Conservation (phyloP, 176 grass and related monocot genomes). For the Hordeum marinum region DNA sequence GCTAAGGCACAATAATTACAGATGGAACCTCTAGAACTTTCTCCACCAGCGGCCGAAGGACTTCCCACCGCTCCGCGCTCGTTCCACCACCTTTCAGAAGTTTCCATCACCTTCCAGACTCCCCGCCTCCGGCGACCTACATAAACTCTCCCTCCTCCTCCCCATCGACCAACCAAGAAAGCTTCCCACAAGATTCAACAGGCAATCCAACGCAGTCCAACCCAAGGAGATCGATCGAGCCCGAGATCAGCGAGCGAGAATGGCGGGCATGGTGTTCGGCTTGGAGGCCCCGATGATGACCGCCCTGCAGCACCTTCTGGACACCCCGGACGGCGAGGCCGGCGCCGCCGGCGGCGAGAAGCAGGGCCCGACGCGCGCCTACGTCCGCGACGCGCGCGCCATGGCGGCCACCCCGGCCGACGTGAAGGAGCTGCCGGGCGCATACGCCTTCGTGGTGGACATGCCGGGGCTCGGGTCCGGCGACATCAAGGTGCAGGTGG, state of each 20-base stretch:
- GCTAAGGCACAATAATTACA: too few species aligned
- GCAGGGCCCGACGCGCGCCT: constrained; percentile 41
- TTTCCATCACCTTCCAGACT: constrained; percentile 40
- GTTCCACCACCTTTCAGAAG: too few species aligned
- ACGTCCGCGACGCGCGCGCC: constrained; percentile 70
- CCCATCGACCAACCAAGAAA: neutral
- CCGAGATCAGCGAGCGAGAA: constrained; percentile 1
- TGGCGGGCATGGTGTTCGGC: constrained; percentile 57
- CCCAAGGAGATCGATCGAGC: neutral
- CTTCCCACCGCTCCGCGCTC: too few species aligned
- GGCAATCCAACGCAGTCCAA: neutral
- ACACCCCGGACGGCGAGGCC: constrained; percentile 47
- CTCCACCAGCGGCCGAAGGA: too few species aligned
- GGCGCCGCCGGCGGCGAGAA: constrained; percentile 24
- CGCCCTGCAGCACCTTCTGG: constrained; percentile 57
- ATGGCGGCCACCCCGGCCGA: constrained; percentile 72
- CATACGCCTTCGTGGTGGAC: constrained; percentile 77
- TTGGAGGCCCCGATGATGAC: constrained; percentile 53
- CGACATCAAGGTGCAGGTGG: constrained; percentile 85
- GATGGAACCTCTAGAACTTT: too few species aligned
- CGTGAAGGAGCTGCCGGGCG: constrained; percentile 60
- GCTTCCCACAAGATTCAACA: neutral
- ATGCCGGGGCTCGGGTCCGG: constrained; percentile 71
- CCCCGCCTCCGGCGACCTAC: neutral
- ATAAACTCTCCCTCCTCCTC: neutral